These are phyloP conservation scores for Conidiobolus incongruus DNA, from an alignment of 371 early-diverging fungal species.

Conservation along the genomic window DNA sequence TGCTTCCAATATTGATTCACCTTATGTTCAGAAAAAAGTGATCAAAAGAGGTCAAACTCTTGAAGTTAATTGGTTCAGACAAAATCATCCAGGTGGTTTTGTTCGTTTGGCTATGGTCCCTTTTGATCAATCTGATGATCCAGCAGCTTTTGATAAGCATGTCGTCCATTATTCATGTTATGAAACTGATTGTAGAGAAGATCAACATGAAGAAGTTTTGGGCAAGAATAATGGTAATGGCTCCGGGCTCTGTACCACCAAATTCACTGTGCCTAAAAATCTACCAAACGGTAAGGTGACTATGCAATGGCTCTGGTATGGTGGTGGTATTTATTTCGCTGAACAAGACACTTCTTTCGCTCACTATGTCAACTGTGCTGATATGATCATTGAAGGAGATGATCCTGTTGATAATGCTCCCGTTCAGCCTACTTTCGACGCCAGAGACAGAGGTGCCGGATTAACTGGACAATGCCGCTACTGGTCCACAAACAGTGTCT, in stretches of 20 bases:
- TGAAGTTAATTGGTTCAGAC: constrained; percentile 19
- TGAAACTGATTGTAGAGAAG: constrained; percentile 19
- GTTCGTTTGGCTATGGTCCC: constrained; percentile 26
- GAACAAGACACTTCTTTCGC: constrained; percentile 20
- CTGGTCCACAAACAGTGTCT: background rate
- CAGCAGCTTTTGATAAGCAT: constrained; percentile 20
- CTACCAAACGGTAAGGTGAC: constrained; percentile 24
- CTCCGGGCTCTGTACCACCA: constrained; percentile 15
- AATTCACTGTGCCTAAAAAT: constrained; percentile 19
- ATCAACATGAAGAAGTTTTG: constrained; percentile 3
- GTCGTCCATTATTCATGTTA: constrained; percentile 23
- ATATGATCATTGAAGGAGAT: constrained; percentile 22
- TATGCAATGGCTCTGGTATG: constrained; percentile 35
- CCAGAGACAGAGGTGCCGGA: too few species aligned
- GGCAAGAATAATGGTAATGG: constrained; percentile 16
- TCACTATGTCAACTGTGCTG: constrained; percentile 23
- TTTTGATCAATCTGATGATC: constrained; percentile 21
- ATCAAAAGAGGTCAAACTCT: constrained; percentile 20
- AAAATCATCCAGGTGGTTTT: constrained; percentile 37
- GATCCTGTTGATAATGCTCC: constrained; percentile 19
- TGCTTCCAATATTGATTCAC: background rate
- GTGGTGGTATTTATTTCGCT: constrained; percentile 10
- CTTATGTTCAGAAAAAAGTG: background rate
- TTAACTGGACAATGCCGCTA: background rate
- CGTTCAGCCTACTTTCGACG: too few species aligned